Base-by-base conservation (phyloP, 192 early-diverging fungal species). In the Pilobolus umbonatus region DNA sequence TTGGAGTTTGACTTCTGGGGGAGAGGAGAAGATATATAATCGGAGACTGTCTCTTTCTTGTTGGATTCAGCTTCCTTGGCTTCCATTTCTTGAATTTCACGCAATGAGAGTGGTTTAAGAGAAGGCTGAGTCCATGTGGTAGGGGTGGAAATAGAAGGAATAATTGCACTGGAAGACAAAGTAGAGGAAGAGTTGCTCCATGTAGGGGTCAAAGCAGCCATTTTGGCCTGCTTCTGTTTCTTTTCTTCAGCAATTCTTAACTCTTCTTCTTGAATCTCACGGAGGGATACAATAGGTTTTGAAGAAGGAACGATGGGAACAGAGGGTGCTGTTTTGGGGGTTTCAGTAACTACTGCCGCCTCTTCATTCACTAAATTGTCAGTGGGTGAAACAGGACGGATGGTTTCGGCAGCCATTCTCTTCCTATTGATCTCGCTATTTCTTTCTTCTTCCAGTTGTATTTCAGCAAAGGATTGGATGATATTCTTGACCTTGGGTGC, bases 41-140 rank as follows among this genome's bases (percentile, higher is more conserved):
- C 74, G 12, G 75, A 68, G 30, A 67, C 39, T 9, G 8, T 46
- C 12, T 54, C 52, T 2, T 34, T 32, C 32, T 54, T 54, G 21
- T 19, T 19, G 2, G 14, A 4, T 5, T 55, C 58, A 6, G 68
- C 58, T 57, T 75, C 71, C 34, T 74, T 75, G 45, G 77, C 79
- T 60, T 85, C 83, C 65, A 78, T 63, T 49, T 83, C 83, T 61
- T 85, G 83, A 54, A 85, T 82, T 66, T 85, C 83, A 24, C 78
- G 75, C 24, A 85, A 53, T 15, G 80, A 78, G 10, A 73, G 75
- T 35, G 61, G 38, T 4, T 40, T 30, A 31, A 61, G 42, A 22
- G 9, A 14, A 14, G 52, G 52, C 38, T 54, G 52, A 6, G 31
- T 34, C 52, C 52, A 54, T 12, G 21, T 38, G 12, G 25, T 28